phyloP scores from a whole-genome alignment of 441 rosid species.

The Geranium incanum region DNA sequence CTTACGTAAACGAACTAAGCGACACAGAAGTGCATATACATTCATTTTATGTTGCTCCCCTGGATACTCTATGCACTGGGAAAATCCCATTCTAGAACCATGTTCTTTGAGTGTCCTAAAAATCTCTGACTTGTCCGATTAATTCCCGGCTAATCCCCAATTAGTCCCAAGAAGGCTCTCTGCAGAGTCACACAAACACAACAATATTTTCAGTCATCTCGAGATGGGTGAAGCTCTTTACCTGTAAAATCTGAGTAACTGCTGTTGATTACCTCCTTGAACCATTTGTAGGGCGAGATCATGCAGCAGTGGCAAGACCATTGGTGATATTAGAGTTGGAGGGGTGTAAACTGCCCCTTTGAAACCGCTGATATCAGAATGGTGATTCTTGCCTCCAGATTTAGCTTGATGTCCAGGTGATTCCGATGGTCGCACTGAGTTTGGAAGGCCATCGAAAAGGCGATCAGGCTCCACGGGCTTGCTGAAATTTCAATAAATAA shows the following conservation, averaged over 20 bases:
- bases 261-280: background rate
- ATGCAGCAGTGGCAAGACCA: background rate
- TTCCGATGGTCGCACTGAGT: slow-evolving; percentile 77
- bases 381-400: background rate
- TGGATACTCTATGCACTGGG: too few species aligned
- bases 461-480: slow-evolving; percentile 92
- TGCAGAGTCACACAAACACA: too few species aligned
- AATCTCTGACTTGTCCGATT: too few species aligned
- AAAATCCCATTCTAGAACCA: too few species aligned
- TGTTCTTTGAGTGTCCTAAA: too few species aligned
- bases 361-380: background rate
- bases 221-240: background rate
- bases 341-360: background rate
- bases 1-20: too few species aligned
- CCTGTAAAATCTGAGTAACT: background rate
- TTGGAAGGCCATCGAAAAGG: slow-evolving; percentile 90
- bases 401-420: background rate
- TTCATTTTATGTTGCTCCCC: too few species aligned
- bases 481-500: slow-evolving; percentile 37
- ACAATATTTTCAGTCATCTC: background rate
- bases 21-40: too few species aligned
- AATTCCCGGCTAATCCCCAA: too few species aligned
- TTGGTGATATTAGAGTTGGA: background rate
- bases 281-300: background rate
- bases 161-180: too few species aligned